Base-by-base conservation (phyloP, 2,329 filamentous ascomycete species). In the Fusarium sp. region DNA sequence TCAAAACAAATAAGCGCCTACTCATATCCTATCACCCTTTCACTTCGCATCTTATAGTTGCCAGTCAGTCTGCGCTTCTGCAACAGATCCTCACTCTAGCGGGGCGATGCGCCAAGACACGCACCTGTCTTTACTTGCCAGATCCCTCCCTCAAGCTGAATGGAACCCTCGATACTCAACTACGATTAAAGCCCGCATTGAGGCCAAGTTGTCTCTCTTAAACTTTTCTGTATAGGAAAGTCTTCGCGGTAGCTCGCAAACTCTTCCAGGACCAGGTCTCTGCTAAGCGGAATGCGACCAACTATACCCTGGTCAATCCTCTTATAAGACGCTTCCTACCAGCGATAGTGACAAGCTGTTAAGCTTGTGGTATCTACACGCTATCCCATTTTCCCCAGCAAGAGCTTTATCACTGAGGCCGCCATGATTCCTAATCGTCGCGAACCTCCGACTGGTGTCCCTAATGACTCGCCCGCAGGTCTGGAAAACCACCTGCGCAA, bases 401-500 rank as follows among this genome's bases (percentile, higher is more conserved):
- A 7, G n/a, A 19, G 5, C 28, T 6, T 24, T 43, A 26, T 50
- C 6, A 34, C 28, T 11, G 22, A 26, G 33, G 42, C 26, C 44
- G 21, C 22, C 9, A 70, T 70, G 67, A 43, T 45, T 31, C 47
- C 67, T 31, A 57, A 68, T 49, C 40, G 39, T 21, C 54, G 43
- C 10, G 67, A 47, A 6, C 39, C 62, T 51, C 19, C 42, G 28
- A 40, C 43, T 10, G 53, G 50, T 19, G 57, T 47, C 21, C 36
- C 67, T 28, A 47, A 36, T 22, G 44, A 34, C 43, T 47, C 47
- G 17, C 38, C 66, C 17, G 31, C 67, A 7, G 80, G 65, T 39
- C 79, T 90, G 9, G 89, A 92, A 73, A 82, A 86, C 50, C 87
- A 84, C 54, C 78, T 92, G 39, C 85, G 88, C 45, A 83, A 80